Evolutionary conservation across 306 rosid genomes (phyloP), one percentile per base, ranked within the genome.

Genomic region (Quercus cerris): DNA sequence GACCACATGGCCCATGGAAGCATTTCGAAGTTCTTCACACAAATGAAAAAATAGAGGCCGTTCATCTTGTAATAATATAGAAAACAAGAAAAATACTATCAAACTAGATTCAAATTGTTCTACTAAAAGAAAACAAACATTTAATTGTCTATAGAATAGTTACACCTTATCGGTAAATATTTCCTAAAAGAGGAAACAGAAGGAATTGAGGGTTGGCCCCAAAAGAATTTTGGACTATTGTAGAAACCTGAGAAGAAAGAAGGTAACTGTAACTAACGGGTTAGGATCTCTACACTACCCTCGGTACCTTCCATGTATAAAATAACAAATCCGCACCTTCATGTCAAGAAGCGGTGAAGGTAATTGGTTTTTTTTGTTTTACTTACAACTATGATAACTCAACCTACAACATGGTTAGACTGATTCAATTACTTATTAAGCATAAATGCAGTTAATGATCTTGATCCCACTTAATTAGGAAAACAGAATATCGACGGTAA

Each of bases 251-350:
- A 66, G 73, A 77, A 54, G 67, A 74, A 62, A 76, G 73, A 74
- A 77, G 56, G 70, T 19, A 64, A 71, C 80, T 82, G 20, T 72
- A 73, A 62, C 78, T 81, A 71, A 77, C 22, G 74, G 79, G 85
- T 70, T 86, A 71, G 81, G 87, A 89, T 75, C 82, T 82, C 85
- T 83, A 75, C 77, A 73, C 86, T 83, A 86, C 78, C 83, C 87
- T 87, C 84, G 4, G 72, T 70, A 61, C 76, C 70, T 81, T 83
- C 46, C 73, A 59, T 38, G 78, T 83, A 81, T 74, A 38, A 22
- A 82, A 56, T 13, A 30, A 74, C 83, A 64, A 33, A 79, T 54
- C 75, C 78, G 70, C 80, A 83, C 64, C 71, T 66, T 61, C 51
- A 66, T 68, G 79, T 77, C 71, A 67, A 78, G 80, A 63, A 17